Percentiles rank a stretch among this genome's conserved stretches.
phyloP scores from a whole-genome alignment of 1,139 yeast genomes.

The Hemisphaericaspora xylofermentans region DNA sequence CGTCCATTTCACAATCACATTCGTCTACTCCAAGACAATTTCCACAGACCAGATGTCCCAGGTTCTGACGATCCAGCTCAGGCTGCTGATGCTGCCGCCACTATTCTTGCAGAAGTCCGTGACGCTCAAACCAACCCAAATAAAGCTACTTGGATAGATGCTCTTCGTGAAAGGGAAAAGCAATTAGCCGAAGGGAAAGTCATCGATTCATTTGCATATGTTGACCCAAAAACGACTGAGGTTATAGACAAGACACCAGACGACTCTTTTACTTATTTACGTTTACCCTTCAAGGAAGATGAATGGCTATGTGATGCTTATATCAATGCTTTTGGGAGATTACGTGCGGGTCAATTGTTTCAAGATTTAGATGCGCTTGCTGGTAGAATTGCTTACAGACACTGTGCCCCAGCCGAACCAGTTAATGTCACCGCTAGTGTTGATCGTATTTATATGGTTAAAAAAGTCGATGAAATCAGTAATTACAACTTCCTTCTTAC shows the following conservation, averaged over 20 bases:
- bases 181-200: slow-evolving; percentile 69
- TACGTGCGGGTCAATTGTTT: slow-evolving; percentile 87
- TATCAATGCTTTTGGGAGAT: slow-evolving; percentile 82
- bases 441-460: slow-evolving; percentile 85
- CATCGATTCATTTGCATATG: slow-evolving; percentile 67
- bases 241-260: slow-evolving; percentile 71
- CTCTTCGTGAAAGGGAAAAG: slow-evolving; percentile 70
- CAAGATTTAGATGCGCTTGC: slow-evolving; percentile 90
- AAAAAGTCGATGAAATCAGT: slow-evolving; percentile 75
- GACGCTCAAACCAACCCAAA: slow-evolving; percentile 40
- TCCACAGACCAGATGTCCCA: slow-evolving; percentile 40
- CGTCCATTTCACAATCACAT: neutral
- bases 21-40: slow-evolving; percentile 15
- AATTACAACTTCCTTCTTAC: slow-evolving; percentile 77
- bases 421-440: slow-evolving; percentile 93
- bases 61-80: slow-evolving; percentile 48
- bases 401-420: slow-evolving; percentile 88
- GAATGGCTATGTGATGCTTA: slow-evolving; percentile 81
- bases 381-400: slow-evolving; percentile 82
- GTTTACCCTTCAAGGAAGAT: slow-evolving; percentile 82
- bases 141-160: slow-evolving; percentile 82
- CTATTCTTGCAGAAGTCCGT: slow-evolving; percentile 53
- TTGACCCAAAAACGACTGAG: slow-evolving; percentile 70
- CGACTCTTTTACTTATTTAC: slow-evolving; percentile 73
- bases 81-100: slow-evolving; percentile 70